Conservation (phyloP, 2,329 filamentous ascomycete genomes). For the Clathrospora elynae region DNA sequence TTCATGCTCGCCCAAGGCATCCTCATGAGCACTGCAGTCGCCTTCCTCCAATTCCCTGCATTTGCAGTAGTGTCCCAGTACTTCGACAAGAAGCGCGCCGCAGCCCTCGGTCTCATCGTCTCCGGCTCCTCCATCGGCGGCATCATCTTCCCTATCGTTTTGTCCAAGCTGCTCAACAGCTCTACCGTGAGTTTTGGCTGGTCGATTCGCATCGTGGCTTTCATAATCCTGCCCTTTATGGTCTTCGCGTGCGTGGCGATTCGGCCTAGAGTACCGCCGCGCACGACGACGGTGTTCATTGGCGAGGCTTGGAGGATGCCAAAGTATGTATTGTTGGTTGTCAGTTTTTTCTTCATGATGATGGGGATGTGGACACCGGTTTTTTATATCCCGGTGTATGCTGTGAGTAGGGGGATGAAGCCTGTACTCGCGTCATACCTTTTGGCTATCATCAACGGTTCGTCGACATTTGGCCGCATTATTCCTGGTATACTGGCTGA, state of each 20-base stretch:
- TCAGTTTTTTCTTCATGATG: slow-evolving; percentile 61
- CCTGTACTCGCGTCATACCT: slow-evolving; percentile 56
- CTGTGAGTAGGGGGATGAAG: slow-evolving; percentile 54
- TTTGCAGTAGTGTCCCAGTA: slow-evolving; percentile 52
- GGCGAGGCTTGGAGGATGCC: slow-evolving; percentile 33
- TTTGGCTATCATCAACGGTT: slow-evolving; percentile 56
- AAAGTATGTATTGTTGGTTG: slow-evolving; percentile 46
- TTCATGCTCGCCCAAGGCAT: slow-evolving; percentile 60
- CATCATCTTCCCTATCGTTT: slow-evolving; percentile 66
- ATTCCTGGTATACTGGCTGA: slow-evolving; percentile 60
- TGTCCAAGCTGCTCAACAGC: slow-evolving; percentile 57
- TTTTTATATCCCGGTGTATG: slow-evolving; percentile 54
- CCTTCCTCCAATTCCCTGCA: slow-evolving; percentile 56
- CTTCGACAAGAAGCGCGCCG: slow-evolving; percentile 56
- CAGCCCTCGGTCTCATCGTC: slow-evolving; percentile 55
- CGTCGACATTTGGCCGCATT: slow-evolving; percentile 59
- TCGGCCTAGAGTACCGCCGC: slow-evolving; percentile 54
- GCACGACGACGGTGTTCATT: slow-evolving; percentile 38
- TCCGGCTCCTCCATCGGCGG: slow-evolving; percentile 58
- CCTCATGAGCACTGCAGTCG: slow-evolving; percentile 55
- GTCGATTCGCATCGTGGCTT: slow-evolving; percentile 62
- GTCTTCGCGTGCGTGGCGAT: slow-evolving; percentile 59
- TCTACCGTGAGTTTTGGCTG: slow-evolving; percentile 59
- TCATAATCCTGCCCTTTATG: slow-evolving; percentile 61
- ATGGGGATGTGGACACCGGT: slow-evolving; percentile 63